Percentiles rank a stretch among this genome's conserved stretches.
phyloP scores from a whole-genome alignment of 495 filamentous ascomycete species.

The Aspergillus olivimuriae region DNA sequence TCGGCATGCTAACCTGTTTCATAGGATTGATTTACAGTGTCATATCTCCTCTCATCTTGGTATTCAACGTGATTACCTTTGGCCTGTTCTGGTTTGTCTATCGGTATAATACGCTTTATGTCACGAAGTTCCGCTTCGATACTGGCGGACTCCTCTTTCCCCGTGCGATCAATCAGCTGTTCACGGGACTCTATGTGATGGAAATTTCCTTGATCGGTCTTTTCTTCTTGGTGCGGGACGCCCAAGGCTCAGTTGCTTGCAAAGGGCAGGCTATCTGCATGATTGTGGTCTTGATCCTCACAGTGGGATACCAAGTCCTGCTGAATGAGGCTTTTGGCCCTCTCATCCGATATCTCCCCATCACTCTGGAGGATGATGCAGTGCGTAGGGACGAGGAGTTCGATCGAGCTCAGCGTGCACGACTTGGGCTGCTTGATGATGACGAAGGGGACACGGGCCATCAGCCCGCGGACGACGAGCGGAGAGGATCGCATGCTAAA shows the following conservation, averaged over 20 bases:
- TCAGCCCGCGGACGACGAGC: slow-evolving; percentile 37
- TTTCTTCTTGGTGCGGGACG: slow-evolving; percentile 77
- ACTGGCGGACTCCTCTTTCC: slow-evolving; percentile 93
- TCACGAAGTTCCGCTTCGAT: slow-evolving; percentile 84
- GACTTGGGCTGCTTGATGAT: slow-evolving; percentile 42
- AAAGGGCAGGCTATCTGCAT: slow-evolving; percentile 84
- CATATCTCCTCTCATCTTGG: slow-evolving; percentile 80
- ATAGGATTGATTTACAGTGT: slow-evolving; percentile 80
- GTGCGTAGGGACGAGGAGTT: slow-evolving; percentile 86
- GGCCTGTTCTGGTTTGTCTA: slow-evolving; percentile 92
- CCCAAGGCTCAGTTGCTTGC: slow-evolving; percentile 52
- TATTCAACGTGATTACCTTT: slow-evolving; percentile 95
- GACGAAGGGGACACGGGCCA: slow-evolving; percentile 33
- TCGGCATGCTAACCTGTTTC: slow-evolving; percentile 9
- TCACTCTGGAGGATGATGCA: slow-evolving; percentile 93
- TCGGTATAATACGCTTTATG: slow-evolving; percentile 94
- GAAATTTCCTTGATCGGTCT: slow-evolving; percentile 85
- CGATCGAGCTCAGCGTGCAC: slow-evolving; percentile 63
- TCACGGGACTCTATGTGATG: slow-evolving; percentile 92
- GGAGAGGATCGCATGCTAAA: too few species aligned
- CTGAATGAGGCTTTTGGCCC: slow-evolving; percentile 83
- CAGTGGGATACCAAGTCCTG: slow-evolving; percentile 72
- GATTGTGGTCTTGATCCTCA: slow-evolving; percentile 66
- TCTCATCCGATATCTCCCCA: slow-evolving; percentile 81
- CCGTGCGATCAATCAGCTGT: slow-evolving; percentile 90